A percentile compares a stretch with the other conserved stretches of the same genome.
phyloP scores from a whole-genome alignment of 495 filamentous ascomycete genomes.

The Chlorociboria aeruginascens region DNA sequence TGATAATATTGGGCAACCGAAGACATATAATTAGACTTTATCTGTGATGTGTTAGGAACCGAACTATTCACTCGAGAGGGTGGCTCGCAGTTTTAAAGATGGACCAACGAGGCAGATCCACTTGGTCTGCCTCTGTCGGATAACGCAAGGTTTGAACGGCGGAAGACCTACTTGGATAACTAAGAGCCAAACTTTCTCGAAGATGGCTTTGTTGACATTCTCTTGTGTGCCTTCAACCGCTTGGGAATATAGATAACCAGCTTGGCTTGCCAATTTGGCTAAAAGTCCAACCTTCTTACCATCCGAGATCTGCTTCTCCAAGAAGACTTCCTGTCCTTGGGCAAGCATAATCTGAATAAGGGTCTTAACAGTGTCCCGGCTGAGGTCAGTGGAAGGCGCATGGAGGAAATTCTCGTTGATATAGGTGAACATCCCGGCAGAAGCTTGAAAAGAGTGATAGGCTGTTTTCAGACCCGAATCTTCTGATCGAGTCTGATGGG shows the following conservation, averaged over 20 bases:
- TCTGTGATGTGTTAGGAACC: slow-evolving; percentile 16
- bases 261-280: slow-evolving; percentile 86
- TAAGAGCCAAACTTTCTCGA: slow-evolving; percentile 90
- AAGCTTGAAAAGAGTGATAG: slow-evolving; percentile 96
- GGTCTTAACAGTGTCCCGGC: slow-evolving; percentile 88
- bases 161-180: slow-evolving; percentile 53
- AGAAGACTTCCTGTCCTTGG: slow-evolving; percentile 91
- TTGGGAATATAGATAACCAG: slow-evolving; percentile 77
- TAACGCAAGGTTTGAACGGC: neutral
- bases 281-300: slow-evolving; percentile 86
- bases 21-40: slow-evolving; percentile 74
- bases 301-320: slow-evolving; percentile 92
- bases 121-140: neutral
- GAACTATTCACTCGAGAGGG: neutral
- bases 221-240: slow-evolving; percentile 83
- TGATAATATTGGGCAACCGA: slow-evolving; percentile 92
- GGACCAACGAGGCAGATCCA: neutral
- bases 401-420: slow-evolving; percentile 99
- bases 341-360: slow-evolving; percentile 87
- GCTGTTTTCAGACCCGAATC: slow-evolving; percentile 89
- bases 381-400: slow-evolving; percentile 88
- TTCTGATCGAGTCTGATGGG: slow-evolving; percentile 81
- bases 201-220: slow-evolving; percentile 80
- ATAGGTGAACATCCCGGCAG: slow-evolving; percentile 98
- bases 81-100: neutral